phyloP scores from a whole-genome alignment of 2,329 filamentous ascomycete species.

The Macrophomina tecta region DNA sequence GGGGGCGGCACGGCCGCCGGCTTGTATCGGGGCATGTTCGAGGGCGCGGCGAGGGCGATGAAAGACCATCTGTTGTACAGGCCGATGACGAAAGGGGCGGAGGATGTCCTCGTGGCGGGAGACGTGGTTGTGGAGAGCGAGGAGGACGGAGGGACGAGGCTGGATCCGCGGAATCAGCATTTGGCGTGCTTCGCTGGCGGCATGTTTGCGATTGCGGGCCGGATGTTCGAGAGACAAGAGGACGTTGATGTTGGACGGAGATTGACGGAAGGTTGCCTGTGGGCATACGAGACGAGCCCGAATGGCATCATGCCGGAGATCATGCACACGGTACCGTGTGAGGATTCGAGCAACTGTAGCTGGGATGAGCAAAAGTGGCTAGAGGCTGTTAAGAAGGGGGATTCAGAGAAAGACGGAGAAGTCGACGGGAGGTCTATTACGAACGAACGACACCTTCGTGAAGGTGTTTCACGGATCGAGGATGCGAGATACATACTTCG shows the following conservation, averaged over 20 bases:
- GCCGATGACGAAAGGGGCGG: conserved; percentile 45
- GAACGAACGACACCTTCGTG: background rate
- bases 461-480: background rate
- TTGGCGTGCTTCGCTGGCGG: conserved; percentile 65
- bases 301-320: conserved; percentile 68
- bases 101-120: conserved; percentile 38
- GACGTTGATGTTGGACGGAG: conserved; percentile 63
- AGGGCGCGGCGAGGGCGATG: conserved; percentile 52
- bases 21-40: conserved; percentile 63
- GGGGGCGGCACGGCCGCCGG: conserved; percentile 47
- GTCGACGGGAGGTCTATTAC: background rate
- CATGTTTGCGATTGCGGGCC: conserved; percentile 66
- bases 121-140: conserved; percentile 39
- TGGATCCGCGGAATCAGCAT: conserved; percentile 42
- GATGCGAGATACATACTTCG: background rate
- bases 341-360: conserved; percentile 47
- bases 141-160: conserved; percentile 8
- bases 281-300: conserved; percentile 63
- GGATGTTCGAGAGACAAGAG: conserved; percentile 58
- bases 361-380: conserved; percentile 63
- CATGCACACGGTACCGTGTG: conserved; percentile 60
- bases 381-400: conserved; percentile 39
- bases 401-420: background rate
- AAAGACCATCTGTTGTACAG: conserved; percentile 57
- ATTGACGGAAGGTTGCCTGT: conserved; percentile 66